Evolutionary conservation across 768 basidiomycete species (phyloP).

Genomic region (Chlorophyllum brunneum): DNA sequence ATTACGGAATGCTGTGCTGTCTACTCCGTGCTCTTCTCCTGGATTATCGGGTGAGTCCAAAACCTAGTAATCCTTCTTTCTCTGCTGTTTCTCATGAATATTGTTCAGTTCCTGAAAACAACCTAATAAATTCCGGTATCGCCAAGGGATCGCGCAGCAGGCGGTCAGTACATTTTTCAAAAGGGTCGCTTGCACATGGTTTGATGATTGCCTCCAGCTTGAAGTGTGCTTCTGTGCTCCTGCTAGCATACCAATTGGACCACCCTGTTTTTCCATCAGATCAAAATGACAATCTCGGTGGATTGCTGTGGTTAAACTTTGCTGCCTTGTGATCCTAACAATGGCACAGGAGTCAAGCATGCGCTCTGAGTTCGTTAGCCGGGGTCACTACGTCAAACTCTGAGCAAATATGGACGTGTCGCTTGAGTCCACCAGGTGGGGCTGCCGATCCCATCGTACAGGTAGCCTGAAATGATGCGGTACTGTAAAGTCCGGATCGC

Average conservation of each 20-base stretch:
- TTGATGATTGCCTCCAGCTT: background rate
- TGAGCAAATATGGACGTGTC: slow-evolving; percentile 1
- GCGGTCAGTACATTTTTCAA: background rate
- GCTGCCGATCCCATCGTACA: background rate
- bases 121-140: no score
- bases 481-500: background rate
- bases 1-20: no score
- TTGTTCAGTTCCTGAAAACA: background rate
- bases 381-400: background rate
- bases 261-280: background rate
- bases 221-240: background rate
- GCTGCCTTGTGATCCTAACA: background rate
- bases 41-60: background rate
- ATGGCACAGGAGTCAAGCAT: background rate
- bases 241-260: background rate
- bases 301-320: background rate
- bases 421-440: background rate
- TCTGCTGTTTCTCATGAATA: background rate
- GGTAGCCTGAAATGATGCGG: background rate
- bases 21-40: background rate
- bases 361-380: background rate
- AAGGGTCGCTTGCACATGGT: background rate
- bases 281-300: background rate
- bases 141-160: background rate
- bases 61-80: background rate